These are phyloP conservation scores for Uronychia setigera DNA, from an alignment of 73 alveolate genomes.

Conservation along the genomic window DNA sequence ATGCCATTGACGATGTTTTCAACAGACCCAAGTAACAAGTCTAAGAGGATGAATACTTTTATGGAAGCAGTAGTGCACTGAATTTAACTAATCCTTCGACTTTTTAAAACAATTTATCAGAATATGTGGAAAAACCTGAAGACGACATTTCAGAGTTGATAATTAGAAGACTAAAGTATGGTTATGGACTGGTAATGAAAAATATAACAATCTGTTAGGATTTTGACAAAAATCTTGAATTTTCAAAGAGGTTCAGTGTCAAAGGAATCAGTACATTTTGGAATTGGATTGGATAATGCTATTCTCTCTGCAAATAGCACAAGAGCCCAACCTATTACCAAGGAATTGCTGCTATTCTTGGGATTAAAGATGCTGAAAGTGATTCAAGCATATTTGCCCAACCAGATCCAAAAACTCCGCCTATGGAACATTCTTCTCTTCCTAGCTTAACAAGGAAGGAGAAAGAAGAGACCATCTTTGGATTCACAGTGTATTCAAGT, in stretches of 20 bases:
- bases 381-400: not conserved
- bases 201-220: not conserved
- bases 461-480: not conserved
- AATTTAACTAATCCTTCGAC: not conserved
- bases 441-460: not conserved
- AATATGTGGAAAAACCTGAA: not conserved
- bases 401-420: not conserved
- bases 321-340: not conserved
- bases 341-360: not conserved
- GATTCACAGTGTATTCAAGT: not conserved
- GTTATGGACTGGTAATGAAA: constrained; percentile 1
- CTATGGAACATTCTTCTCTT: not conserved
- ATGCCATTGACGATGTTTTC: not conserved
- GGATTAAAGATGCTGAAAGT: too few species aligned
- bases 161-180: not conserved
- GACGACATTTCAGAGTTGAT: not conserved
- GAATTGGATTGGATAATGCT: not conserved
- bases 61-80: not conserved
- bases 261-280: not conserved
- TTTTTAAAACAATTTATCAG: not conserved
- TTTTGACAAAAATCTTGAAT: not conserved
- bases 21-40: too few species aligned
- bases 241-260: not conserved
- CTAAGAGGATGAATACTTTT: not conserved
- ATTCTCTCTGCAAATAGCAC: not conserved